Conservation (phyloP, 139 green algal genomes). For the Coelastrella sp. region DNA sequence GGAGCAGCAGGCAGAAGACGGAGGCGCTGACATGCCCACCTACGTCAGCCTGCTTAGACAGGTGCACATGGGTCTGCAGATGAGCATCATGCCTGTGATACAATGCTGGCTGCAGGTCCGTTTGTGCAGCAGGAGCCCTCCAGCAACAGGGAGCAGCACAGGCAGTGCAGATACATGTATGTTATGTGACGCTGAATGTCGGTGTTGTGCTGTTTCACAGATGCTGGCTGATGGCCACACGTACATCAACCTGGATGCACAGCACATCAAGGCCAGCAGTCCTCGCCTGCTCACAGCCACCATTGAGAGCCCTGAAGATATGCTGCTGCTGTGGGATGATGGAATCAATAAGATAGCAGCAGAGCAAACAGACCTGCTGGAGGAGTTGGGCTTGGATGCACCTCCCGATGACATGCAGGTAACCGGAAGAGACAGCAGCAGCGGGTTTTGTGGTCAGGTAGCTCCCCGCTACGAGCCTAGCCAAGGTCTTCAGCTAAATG, state of each 20-base stretch:
- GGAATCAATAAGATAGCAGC: constrained; percentile 15
- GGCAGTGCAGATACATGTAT: background rate
- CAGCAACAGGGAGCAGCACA: background rate
- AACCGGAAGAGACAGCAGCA: background rate
- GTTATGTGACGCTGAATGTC: background rate
- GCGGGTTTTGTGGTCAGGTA: background rate
- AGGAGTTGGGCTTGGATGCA: constrained; percentile 16
- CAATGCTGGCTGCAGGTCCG: background rate
- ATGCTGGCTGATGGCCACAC: constrained; percentile 36
- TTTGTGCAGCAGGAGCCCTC: background rate
- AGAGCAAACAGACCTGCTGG: constrained; percentile 34
- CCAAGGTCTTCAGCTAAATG: too few species aligned
- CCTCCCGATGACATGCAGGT: constrained; percentile 26
- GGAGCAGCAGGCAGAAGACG: constrained; percentile 7
- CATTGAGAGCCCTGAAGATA: constrained; percentile 25
- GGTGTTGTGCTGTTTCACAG: background rate
- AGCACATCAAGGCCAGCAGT: constrained; percentile 33
- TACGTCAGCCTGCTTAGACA: constrained; percentile 35
- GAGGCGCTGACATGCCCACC: constrained; percentile 8
- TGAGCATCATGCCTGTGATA: background rate
- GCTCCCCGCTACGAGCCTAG: too few species aligned
- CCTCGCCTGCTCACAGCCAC: constrained; percentile 26
- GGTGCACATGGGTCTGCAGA: background rate
- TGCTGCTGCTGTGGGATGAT: constrained; percentile 38
- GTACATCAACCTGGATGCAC: constrained; percentile 44